A percentile compares a stretch with the other conserved stretches of the same genome.
Conservation (phyloP, 2,329 filamentous ascomycete species). For the Colletotrichum musicola region DNA sequence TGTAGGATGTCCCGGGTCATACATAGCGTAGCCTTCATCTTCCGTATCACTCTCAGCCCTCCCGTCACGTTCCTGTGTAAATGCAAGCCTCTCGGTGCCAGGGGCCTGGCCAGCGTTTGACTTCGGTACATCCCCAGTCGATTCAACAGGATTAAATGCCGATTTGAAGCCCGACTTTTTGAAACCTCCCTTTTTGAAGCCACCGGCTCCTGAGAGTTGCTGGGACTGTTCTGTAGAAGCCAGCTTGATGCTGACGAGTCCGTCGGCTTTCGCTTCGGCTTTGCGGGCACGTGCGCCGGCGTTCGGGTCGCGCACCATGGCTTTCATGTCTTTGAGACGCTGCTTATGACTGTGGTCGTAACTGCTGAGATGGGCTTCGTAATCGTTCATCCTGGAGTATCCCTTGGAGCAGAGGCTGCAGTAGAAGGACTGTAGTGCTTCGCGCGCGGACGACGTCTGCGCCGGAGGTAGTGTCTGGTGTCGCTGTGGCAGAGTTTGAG, state of each 20-base stretch:
- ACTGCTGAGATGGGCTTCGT: slow-evolving; percentile 91
- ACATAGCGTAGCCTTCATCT: slow-evolving; percentile 78
- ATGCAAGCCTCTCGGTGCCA: slow-evolving; percentile 42
- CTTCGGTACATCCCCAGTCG: slow-evolving; percentile 43
- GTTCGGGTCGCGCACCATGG: slow-evolving; percentile 79
- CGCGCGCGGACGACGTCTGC: slow-evolving; percentile 75
- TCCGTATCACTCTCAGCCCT: slow-evolving; percentile 73
- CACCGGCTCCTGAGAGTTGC: slow-evolving; percentile 49
- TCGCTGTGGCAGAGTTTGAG: slow-evolving; percentile 53
- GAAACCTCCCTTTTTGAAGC: slow-evolving; percentile 78
- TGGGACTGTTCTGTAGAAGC: slow-evolving; percentile 50
- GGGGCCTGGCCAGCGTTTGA: slow-evolving; percentile 18
- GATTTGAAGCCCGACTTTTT: slow-evolving; percentile 89
- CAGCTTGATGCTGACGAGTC: slow-evolving; percentile 76
- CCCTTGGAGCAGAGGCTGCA: slow-evolving; percentile 92
- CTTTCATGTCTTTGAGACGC: slow-evolving; percentile 88
- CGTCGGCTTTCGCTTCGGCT: slow-evolving; percentile 78
- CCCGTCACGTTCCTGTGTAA: slow-evolving; percentile 4
- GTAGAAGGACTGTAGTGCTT: slow-evolving; percentile 84
- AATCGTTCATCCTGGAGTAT: slow-evolving; percentile 95
- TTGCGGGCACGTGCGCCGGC: slow-evolving; percentile 75
- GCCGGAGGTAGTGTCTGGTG: slow-evolving; percentile 70
- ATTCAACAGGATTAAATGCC: slow-evolving; percentile 72
- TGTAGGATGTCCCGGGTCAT: slow-evolving; percentile 71
- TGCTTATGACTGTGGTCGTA: slow-evolving; percentile 98